Conservation (phyloP, 1,284 basidiomycete genomes). For the Melampsora abietis-canadensis region DNA sequence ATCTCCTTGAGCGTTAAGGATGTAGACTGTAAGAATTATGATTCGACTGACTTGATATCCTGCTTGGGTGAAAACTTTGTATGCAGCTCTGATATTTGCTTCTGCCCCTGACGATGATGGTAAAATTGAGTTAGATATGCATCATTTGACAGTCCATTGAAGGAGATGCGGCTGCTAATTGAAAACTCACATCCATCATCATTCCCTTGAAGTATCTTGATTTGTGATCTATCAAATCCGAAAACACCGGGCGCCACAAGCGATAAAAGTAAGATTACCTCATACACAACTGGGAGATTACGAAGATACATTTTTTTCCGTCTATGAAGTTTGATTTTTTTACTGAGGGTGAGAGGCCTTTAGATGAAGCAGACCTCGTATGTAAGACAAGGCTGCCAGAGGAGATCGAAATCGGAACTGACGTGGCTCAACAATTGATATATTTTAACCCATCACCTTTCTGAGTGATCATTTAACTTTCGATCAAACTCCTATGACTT, state of each 20-base stretch:
- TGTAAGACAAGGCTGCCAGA: too few species aligned
- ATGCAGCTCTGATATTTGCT: conserved; percentile 24
- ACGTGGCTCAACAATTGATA: too few species aligned
- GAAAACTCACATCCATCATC: conserved; percentile 33
- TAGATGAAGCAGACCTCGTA: too few species aligned
- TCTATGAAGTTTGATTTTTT: background rate
- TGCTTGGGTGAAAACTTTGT: conserved; percentile 21
- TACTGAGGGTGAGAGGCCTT: too few species aligned
- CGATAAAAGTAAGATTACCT: background rate
- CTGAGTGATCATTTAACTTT: too few species aligned
- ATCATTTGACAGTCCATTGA: too few species aligned
- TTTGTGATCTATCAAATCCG: conserved; percentile 8
- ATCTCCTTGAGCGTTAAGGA: background rate
- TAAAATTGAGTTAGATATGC: too few species aligned
- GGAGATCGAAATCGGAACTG: too few species aligned
- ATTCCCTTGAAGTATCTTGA: conserved; percentile 42
- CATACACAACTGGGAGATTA: background rate
- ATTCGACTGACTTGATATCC: conserved; percentile 27
- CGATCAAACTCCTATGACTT: too few species aligned
- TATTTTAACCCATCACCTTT: too few species aligned
- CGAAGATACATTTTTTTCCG: background rate
- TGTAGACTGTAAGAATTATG: background rate
- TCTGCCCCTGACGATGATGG: conserved; percentile 11
- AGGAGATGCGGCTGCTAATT: background rate
- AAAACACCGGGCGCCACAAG: background rate